A percentile compares a stretch with the other conserved stretches of the same genome.
phyloP scores from a whole-genome alignment of 768 basidiomycete genomes.

The Gloeostereum incarnatum region DNA sequence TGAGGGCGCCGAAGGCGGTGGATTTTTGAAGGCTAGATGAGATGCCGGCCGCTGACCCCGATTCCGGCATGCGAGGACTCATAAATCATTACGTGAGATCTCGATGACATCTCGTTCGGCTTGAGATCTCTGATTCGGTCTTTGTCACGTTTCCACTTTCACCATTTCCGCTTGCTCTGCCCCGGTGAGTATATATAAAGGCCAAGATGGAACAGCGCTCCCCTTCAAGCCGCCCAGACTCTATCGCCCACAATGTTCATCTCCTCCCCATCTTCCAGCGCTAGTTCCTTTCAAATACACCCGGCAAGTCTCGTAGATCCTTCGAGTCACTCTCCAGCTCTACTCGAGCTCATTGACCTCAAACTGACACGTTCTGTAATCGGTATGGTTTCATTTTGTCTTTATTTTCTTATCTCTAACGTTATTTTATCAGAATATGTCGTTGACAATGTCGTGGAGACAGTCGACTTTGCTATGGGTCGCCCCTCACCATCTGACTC shows the following conservation, averaged over 20 bases:
- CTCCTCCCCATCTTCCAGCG: constrained; percentile 2
- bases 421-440: constrained; percentile 46
- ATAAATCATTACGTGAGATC: too few species aligned
- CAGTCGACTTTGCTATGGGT: constrained; percentile 72
- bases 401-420: background rate
- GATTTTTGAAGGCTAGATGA: too few species aligned
- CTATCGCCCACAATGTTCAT: background rate
- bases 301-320: constrained; percentile 53
- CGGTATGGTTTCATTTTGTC: constrained; percentile 35
- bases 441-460: constrained; percentile 59
- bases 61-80: too few species aligned
- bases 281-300: constrained; percentile 23
- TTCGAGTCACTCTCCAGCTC: constrained; percentile 49
- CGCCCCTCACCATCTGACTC: constrained; percentile 44
- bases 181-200: background rate
- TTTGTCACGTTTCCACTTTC: background rate
- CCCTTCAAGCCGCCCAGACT: background rate
- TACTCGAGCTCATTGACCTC: constrained; percentile 60
- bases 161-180: background rate
- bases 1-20: too few species aligned
- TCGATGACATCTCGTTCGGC: too few species aligned
- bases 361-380: constrained; percentile 54
- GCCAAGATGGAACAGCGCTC: background rate
- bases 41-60: too few species aligned
- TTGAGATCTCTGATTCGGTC: too few species aligned